Evolutionary conservation across 1,139 yeast genomes (phyloP).

Genomic region (Saccharomycopsis crataegensis): DNA sequence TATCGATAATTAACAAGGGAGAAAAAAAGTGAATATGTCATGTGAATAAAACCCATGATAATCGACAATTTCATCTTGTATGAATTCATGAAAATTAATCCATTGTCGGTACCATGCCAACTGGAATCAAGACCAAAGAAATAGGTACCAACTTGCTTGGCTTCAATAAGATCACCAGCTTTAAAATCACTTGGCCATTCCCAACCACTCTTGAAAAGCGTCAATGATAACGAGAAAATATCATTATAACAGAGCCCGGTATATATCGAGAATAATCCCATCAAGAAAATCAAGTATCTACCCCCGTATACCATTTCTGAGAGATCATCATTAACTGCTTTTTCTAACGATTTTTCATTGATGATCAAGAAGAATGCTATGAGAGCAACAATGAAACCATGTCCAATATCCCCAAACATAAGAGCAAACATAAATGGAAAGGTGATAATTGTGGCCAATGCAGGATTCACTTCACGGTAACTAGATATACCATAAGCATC

Average conservation of each 20-base stretch:
- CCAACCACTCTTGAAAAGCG: constrained; percentile 85
- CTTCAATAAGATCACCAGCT: constrained; percentile 55
- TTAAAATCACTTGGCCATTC: constrained; percentile 72
- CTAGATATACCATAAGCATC: constrained; percentile 95
- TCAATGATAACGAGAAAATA: constrained; percentile 83
- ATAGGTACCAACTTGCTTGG: constrained; percentile 45
- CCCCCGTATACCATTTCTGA: constrained; percentile 96
- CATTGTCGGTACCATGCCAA: constrained; percentile 97
- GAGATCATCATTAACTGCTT: constrained; percentile 79
- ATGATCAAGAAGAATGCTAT: constrained; percentile 65
- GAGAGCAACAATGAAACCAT: constrained; percentile 72
- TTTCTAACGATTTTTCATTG: constrained; percentile 58
- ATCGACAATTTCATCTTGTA: constrained; percentile 95
- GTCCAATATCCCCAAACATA: constrained; percentile 99
- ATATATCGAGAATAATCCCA: constrained; percentile 91
- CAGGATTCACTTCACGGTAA: constrained; percentile 94
- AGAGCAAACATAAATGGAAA: constrained; percentile 99
- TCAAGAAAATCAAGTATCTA: constrained; percentile 76
- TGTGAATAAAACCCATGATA: constrained; percentile 89
- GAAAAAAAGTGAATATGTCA: constrained; percentile 84
- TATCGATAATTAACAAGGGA: constrained; percentile 74
- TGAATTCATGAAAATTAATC: constrained; percentile 81
- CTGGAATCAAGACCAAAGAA: constrained; percentile 85
- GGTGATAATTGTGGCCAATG: constrained; percentile 87
- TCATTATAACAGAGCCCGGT: constrained; percentile 94